Evolutionary conservation across 2,329 filamentous ascomycete species (phyloP).

Genomic region (Paramyrothecium roridum): DNA sequence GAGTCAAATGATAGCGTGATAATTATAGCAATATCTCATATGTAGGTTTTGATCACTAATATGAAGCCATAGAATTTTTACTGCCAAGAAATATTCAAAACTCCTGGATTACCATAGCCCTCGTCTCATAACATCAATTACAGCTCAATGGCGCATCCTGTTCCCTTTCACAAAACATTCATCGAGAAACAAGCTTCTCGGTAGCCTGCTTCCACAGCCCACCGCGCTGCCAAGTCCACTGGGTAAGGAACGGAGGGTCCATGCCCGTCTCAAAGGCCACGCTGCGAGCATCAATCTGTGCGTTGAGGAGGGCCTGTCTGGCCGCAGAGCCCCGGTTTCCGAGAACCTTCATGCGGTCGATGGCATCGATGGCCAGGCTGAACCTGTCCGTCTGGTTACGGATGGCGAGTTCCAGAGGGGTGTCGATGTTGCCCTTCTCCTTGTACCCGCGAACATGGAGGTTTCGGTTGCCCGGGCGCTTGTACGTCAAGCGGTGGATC

Average conservation of each 20-base stretch:
- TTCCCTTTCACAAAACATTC: not conserved
- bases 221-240: constrained; percentile 62
- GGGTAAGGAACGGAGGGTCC: constrained; percentile 62
- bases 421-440: constrained; percentile 84
- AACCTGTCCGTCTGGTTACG: constrained; percentile 76
- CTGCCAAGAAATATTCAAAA: too few relatives aligned
- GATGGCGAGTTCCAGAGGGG: constrained; percentile 74
- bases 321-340: constrained; percentile 61
- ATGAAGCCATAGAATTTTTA: too few relatives aligned
- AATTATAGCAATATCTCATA: too few relatives aligned
- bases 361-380: constrained; percentile 72
- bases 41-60: too few relatives aligned
- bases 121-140: too few relatives aligned
- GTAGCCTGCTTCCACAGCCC: constrained; percentile 31
- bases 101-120: too few relatives aligned
- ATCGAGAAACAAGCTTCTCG: constrained; percentile 19
- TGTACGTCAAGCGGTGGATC: constrained; percentile 73
- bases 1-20: too few relatives aligned
- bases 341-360: constrained; percentile 62
- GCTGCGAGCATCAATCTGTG: constrained; percentile 61
- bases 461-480: constrained; percentile 64
- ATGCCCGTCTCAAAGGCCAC: constrained; percentile 68
- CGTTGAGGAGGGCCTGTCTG: constrained; percentile 61
- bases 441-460: constrained; percentile 75
- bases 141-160: constrained; percentile 1